Evolutionary conservation across 1,139 yeast species (phyloP), one percentile per base, ranked within the genome.

Genomic region (Arxiozyma slooffiae): DNA sequence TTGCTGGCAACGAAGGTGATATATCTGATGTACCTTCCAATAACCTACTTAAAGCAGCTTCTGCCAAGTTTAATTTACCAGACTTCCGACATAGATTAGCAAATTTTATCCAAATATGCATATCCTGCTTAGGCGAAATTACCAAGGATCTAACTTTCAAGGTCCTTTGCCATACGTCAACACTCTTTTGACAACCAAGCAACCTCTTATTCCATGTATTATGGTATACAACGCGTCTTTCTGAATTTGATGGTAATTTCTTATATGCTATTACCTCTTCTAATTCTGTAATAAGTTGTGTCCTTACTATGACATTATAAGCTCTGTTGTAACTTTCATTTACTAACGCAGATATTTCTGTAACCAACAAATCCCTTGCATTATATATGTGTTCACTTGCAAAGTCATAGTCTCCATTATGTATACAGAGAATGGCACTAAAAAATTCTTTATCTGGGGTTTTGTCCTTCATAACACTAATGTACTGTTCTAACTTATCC

Each of bases 81-180:
- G 96, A 86, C 67, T 92, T 94, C 56, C 98, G 79, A 66, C 98
- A 92, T 52, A 94, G 74, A 60, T 94, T 94, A 34, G 98, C 97
- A 74, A 92, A 94, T 67, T 92, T 92, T 60, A 94, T 92, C 97
- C 98, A 89, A 81, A 90, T 89, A 54, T 87, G 95, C 96, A 92
- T 88, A 66, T 94, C 97, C 61, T 92, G 96, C 59, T 90, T 88
- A 1, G 98, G 99, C 56, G 85, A 85, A 43, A 94, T 88, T n/a
- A 94, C 98, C 53, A 94, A 74, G 0, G 97, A 94, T 52, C 98
- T 76, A 1, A 94, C 97, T 66, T 90, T 88, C 53, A 94, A 76
- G 81, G 92, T 85, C 64, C 98, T 77, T 68, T 94, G 98, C 98
- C 99, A 94, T 34, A 90, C 89, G 69, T 94, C 99, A 48, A 92